Percentiles rank a stretch among this genome's conserved stretches.
phyloP scores from a whole-genome alignment of 805 yeast species.

The Kodamaea nitidulidarum region DNA sequence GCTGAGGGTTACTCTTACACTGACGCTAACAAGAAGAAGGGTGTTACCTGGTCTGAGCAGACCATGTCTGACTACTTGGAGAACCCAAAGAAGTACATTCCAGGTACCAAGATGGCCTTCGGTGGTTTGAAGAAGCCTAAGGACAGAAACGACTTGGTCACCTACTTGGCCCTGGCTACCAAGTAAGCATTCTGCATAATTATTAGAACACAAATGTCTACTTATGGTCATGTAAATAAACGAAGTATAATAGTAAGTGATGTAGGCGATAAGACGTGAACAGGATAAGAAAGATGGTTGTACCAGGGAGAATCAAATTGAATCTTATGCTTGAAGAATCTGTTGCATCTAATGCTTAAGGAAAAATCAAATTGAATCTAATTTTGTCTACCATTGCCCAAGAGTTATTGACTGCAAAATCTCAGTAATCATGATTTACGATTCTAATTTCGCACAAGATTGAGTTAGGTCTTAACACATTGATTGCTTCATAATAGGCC shows the following conservation, averaged over 20 bases:
- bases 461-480: no score
- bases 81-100: conserved; percentile 99
- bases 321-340: no score
- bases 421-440: no score
- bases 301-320: no score
- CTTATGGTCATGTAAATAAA: conserved; percentile 2
- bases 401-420: no score
- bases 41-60: conserved; percentile 82
- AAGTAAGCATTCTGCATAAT: conserved; percentile 21
- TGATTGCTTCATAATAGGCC: no score
- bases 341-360: no score
- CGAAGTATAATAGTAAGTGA: background rate
- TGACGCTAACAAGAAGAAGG: conserved; percentile 96
- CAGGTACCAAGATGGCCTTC: conserved; percentile 99
- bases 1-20: conserved; percentile 95
- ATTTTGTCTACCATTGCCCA: no score
- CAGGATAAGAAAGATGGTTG: no score
- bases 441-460: no score
- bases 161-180: conserved; percentile 63
- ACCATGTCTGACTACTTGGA: conserved; percentile 92
- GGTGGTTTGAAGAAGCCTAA: conserved; percentile 99
- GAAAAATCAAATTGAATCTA: no score
- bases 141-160: conserved; percentile 95
- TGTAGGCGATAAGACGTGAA: no score
- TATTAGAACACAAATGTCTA: conserved; percentile 1